Evolutionary conservation across 257 asterid species (phyloP), one percentile per base, ranked within the genome.

Genomic region (Vinca minor): DNA sequence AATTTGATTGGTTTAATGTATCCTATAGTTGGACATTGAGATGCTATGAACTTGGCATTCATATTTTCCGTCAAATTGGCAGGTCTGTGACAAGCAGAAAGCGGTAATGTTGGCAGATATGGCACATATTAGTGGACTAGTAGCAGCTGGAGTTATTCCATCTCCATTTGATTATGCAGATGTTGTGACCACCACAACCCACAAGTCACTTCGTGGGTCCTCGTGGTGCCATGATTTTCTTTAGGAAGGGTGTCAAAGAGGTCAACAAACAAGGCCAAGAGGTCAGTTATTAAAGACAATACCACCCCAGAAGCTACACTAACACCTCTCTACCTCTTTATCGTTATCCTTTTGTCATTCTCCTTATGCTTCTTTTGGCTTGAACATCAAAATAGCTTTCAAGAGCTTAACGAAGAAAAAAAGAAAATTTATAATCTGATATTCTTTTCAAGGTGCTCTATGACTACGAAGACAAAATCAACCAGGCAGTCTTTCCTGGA

Each of bases 401-500:
- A 12, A n/a, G 39, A n/a, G n/a, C n/a, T 5, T 50, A 12, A 15
- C 10, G 25, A 13, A 47, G 23, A 32, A 56, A 54, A 31, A n/a
- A n/a, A n/a, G 59, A 34, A 41, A 15, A 65, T 28, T 41, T 21
- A 32, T 44, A 42, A 11, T 26, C 42, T 23, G 32, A 32, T 50
- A 39, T 29, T 1, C 45, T 62, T 4, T 23, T 61, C 41, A 53
- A 92, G 98, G 96, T 92, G 59, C 63, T 80, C 84, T 89, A 87
- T 68, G 97, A 93, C 72, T 83, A 72, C 73, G 99, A 84, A 75
- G 99, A 93, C 79, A 93, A 78, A 78, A 89, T 93, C 66, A 93
- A 93, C 74, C 95, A 85, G 75, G 99, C 99, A 6, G 99, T 93
- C 69, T 93, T 93, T 79, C 99, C 99, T 48, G 99, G 99, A 68